A percentile compares a stretch with the other conserved stretches of the same genome.
Evolutionary conservation across 164 flowering plant genomes (phyloP).

Genomic region (Warburgia ugandensis): DNA sequence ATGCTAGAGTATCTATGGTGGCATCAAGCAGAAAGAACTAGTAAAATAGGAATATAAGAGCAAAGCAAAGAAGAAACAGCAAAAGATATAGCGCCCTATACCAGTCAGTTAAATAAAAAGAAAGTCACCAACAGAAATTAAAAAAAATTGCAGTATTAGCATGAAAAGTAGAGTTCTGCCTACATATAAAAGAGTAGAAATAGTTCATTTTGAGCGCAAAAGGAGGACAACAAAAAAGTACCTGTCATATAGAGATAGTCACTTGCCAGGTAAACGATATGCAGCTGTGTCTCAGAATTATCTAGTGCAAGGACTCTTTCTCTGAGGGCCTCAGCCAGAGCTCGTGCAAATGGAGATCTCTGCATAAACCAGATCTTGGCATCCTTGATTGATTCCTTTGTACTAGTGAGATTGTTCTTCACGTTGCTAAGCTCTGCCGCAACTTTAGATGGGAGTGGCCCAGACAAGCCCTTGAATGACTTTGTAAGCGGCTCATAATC

Average conservation of each 20-base stretch:
- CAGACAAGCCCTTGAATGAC: conserved; percentile 66
- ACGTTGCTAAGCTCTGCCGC: conserved; percentile 67
- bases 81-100: too few relatives aligned
- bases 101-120: too few relatives aligned
- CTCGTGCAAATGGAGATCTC: conserved; percentile 85
- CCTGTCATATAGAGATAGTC: conserved; percentile 99
- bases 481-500: conserved; percentile 60
- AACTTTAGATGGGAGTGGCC: conserved; percentile 90
- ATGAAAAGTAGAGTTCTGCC: neutral
- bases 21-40: too few relatives aligned
- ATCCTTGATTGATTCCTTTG: conserved; percentile 94
- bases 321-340: conserved; percentile 84
- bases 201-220: neutral
- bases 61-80: too few relatives aligned
- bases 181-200: neutral
- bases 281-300: conserved; percentile 89
- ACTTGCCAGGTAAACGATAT: conserved; percentile 82
- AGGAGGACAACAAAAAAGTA: conserved; percentile 11
- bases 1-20: too few relatives aligned
- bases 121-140: too few relatives aligned
- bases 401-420: conserved; percentile 73
- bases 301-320: conserved; percentile 64
- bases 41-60: too few relatives aligned
- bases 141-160: too few relatives aligned
- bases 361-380: conserved; percentile 99